Base-by-base conservation (phyloP, 2,329 filamentous ascomycete genomes). In the Hysterium pulicare region DNA sequence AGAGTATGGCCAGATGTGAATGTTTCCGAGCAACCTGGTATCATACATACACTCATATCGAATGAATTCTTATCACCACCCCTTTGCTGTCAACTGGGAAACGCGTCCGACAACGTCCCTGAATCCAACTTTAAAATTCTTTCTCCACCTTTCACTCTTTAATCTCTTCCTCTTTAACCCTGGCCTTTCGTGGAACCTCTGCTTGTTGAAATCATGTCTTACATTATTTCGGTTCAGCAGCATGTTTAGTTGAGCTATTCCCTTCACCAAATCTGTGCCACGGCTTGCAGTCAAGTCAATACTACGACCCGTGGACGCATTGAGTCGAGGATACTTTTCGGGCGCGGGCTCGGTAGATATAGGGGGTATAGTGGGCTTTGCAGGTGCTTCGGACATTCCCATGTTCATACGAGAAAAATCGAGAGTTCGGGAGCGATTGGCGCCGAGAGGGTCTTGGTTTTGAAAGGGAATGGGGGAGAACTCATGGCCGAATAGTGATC, bases 91-190 rank as follows among this genome's bases (percentile, higher is more conserved):
- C 70, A 94, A 73, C 62, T 86, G 78, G 59, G 78, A 72, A 5
- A 89, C 86, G 51, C 86, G 74, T 31, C 57, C 62, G 6, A 87
- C 77, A 9, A 81, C 79, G 4, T 76, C 76, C 63, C 72, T 75
- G 68, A 93, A 90, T 3, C 82, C 84, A 23, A 65, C 63, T 73
- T 79, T 82, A 68, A 91, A 93, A 46, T 80, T 77, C 49, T 53
- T 70, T 62, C 79, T 76, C 84, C 86, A 90, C 47, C 87, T 74
- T 72, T 84, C 73, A 46, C 79, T 82, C 64, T 71, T 73, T 53
- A 89, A 67, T 57, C 87, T 78, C 80, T 93, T 94, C 67, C 83
- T 77, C 77, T 86, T 89, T 57, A 88, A 57, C 2, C 87, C 88
- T 0, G 77, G 77, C 35, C 88, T 72, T 73, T 93, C 87, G 66